Evolutionary conservation across 768 basidiomycete genomes (phyloP), one percentile per base, ranked within the genome.

Genomic region (Termitomyces sp.): DNA sequence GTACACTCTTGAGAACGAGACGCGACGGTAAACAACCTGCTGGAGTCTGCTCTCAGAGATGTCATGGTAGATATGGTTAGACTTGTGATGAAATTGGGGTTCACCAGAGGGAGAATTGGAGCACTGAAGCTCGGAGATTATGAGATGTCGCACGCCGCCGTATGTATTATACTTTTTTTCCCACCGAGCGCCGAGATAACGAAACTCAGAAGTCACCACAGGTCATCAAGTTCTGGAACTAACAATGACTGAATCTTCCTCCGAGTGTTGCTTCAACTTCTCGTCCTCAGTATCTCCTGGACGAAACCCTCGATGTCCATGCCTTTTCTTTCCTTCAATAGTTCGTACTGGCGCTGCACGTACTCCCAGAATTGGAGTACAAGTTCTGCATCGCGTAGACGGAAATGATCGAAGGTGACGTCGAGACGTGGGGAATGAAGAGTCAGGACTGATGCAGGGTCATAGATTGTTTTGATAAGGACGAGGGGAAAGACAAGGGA

Each of bases 331-430:
- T 50, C 49, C 37, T 40, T 40, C 0, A 50, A 10, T 8, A 38
- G 17, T 12, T 53, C 44, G 40, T 67, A 68, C 38, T 60, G 47
- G 34, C 64, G 53, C 45, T 50, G 53, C 8, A 61, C 15, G 37
- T 58, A 64, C 17, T 57, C 62, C 14, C 55, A 61, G 14, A 56
- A 62, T 49, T 78, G 71, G 32, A 63, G 62, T 6, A 76, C 42
- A 12, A 76, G 64, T 55, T 76, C 72, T 12, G 77, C 73, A 54
- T 79, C 76, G 5, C 71, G 70, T 10, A 78, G 58, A 21, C 73
- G 70, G 62, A 77, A 78, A 17, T 71, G 59, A 41, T 71, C 69
- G 46, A 77, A 78, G 7, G 70, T 73, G 30, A 77, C 66, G 43
- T 78, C 74, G 4, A 66, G 60, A 5, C 71, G 68, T 12, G 68